Conservation (phyloP, 169 alveolate species). For the Hammondia hammondi region DNA sequence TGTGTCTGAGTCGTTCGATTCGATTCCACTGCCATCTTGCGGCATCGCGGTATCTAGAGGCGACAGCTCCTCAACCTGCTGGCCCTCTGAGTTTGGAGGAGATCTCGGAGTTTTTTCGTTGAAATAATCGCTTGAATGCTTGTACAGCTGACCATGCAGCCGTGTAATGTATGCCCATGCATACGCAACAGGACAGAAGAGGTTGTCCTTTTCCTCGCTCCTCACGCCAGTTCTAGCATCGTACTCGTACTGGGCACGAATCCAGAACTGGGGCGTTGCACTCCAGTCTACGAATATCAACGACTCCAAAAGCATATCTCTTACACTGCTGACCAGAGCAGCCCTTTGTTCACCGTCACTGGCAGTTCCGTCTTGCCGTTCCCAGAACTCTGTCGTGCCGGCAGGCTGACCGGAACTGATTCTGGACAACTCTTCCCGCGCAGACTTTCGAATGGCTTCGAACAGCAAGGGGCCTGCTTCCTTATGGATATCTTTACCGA, state of each 20-base stretch:
- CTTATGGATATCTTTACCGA: background rate
- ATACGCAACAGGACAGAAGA: conserved; percentile 44
- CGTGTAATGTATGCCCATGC: conserved; percentile 58
- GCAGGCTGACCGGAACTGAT: background rate
- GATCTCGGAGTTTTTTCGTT: background rate
- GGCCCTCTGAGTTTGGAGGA: background rate
- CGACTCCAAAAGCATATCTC: conserved; percentile 18
- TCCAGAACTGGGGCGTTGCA: conserved; percentile 6
- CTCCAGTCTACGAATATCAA: conserved; percentile 34
- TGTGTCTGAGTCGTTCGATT: background rate
- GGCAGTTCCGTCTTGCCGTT: background rate
- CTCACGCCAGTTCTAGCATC: background rate
- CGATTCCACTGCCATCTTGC: background rate
- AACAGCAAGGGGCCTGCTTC: background rate
- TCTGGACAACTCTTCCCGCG: background rate
- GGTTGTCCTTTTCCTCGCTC: background rate
- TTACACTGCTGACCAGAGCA: background rate
- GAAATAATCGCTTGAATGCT: conserved; percentile 19
- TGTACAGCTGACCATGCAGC: conserved; percentile 51
- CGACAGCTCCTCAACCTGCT: background rate
- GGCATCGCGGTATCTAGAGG: background rate
- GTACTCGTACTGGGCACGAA: conserved; percentile 4
- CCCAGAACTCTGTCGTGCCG: background rate
- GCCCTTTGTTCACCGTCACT: background rate
- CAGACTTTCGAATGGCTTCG: background rate